phyloP scores from a whole-genome alignment of 495 filamentous ascomycete species.

The Aspergillus asperescens region DNA sequence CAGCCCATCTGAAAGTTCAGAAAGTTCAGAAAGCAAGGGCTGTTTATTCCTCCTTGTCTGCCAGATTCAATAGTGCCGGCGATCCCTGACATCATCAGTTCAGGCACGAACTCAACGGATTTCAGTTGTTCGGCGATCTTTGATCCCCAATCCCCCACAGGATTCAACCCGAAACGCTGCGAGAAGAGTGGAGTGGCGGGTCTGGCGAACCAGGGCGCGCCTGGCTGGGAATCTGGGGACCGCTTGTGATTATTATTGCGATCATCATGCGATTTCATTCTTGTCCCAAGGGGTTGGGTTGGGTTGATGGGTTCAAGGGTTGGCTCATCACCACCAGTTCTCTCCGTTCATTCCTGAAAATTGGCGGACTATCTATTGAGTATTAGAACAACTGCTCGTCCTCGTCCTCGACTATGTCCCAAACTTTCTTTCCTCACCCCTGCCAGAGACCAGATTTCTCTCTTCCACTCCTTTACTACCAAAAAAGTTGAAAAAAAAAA shows the following conservation, averaged over 20 bases:
- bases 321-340: neutral
- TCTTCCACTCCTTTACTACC: neutral
- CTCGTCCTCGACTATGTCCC: no score
- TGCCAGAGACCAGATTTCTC: neutral
- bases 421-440: neutral
- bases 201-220: conserved; percentile 12
- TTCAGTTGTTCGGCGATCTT: no score
- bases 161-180: conserved; percentile 5
- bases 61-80: conserved; percentile 18
- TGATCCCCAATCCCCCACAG: conserved; percentile 5
- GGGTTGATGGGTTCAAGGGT: neutral
- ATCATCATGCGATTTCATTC: neutral
- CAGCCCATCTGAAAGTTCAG: no score
- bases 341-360: neutral
- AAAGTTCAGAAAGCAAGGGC: no score
- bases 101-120: neutral
- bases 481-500: no score
- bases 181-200: conserved; percentile 8
- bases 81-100: conserved; percentile 23
- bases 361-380: neutral
- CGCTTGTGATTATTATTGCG: conserved; percentile 15
- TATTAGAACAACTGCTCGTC: neutral
- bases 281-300: conserved; percentile 17
- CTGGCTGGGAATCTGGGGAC: conserved; percentile 12
- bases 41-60: neutral